Conservation (phyloP, 257 asterid genomes). For the Przewalskia tangutica region DNA sequence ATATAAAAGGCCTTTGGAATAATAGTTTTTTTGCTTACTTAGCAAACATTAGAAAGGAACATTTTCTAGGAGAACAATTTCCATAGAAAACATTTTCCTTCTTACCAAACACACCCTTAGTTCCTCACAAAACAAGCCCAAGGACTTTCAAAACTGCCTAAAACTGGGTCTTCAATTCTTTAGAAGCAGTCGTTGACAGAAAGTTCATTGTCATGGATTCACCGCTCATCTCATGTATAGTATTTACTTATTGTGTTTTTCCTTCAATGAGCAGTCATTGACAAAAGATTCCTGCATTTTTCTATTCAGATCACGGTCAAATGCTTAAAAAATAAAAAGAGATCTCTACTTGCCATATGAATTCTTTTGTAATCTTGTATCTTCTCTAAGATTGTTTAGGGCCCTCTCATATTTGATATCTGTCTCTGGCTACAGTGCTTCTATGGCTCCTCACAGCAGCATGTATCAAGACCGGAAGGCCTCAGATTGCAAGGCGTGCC, state of each 20-base stretch:
- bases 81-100: no score
- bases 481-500: constrained; percentile 56
- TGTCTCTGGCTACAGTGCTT: constrained; percentile 39
- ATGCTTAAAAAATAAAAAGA: background rate
- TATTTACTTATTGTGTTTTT: background rate
- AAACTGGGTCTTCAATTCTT: background rate
- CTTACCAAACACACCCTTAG: background rate
- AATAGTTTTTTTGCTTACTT: no score
- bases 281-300: background rate
- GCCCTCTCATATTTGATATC: background rate
- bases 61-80: no score
- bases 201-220: background rate
- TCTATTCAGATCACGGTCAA: background rate
- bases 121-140: background rate
- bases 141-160: background rate
- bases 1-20: no score
- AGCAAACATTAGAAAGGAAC: no score
- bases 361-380: background rate
- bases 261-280: background rate
- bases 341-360: background rate
- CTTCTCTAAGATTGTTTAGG: background rate
- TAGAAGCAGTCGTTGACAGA: background rate
- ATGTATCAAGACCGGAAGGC: constrained; percentile 58
- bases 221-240: background rate
- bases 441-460: constrained; percentile 63